phyloP scores from a whole-genome alignment of 495 filamentous ascomycete species.

The Trichocladium uniseriatum region DNA sequence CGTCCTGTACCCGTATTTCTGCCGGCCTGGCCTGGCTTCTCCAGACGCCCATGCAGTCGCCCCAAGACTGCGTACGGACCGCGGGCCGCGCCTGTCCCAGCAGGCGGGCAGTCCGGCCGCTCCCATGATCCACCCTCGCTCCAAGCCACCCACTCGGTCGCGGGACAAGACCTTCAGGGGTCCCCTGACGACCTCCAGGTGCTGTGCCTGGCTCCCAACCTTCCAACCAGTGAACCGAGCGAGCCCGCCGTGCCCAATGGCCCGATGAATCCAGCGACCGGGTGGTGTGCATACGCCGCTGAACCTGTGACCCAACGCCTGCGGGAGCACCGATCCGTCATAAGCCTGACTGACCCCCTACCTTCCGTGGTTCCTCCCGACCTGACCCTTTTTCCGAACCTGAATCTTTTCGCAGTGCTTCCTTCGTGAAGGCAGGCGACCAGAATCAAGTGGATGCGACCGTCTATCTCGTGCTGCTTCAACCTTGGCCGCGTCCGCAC shows the following conservation, averaged over 20 bases:
- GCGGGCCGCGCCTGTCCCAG: conserved; percentile 9
- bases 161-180: conserved; percentile 3
- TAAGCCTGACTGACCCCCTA: conserved; percentile 17
- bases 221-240: too few relatives aligned
- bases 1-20: too few relatives aligned
- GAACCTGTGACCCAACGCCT: conserved; percentile 23
- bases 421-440: background rate
- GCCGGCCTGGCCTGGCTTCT: conserved; percentile 8
- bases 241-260: too few relatives aligned
- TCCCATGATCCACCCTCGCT: conserved; percentile 6
- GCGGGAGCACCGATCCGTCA: conserved; percentile 19
- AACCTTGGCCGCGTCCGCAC: too few relatives aligned
- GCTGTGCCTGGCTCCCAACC: background rate
- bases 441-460: too few relatives aligned
- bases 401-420: too few relatives aligned
- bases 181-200: background rate
- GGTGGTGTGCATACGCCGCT: conserved; percentile 10
- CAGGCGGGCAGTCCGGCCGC: conserved; percentile 4
- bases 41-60: background rate
- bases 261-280: background rate
- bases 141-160: conserved; percentile 10
- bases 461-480: too few relatives aligned
- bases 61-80: background rate
- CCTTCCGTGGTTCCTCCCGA: conserved; percentile 9
- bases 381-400: background rate